These are phyloP conservation scores for Mycena sanguinolenta DNA, from an alignment of 768 basidiomycete species.

Conservation along the genomic window DNA sequence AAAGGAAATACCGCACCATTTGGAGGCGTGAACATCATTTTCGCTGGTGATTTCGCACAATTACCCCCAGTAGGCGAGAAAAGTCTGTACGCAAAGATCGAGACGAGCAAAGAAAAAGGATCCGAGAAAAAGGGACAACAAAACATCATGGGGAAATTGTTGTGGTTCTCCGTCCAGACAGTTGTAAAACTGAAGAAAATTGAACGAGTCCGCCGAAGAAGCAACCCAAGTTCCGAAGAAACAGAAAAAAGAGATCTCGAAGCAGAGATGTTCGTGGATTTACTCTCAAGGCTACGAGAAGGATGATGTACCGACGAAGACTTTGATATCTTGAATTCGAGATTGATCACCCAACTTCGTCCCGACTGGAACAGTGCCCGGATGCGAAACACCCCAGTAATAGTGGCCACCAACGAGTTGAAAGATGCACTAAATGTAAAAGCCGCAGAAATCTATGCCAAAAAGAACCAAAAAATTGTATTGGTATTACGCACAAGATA, in stretches of 20 bases:
- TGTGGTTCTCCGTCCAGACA: neutral
- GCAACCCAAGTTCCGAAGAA: no score
- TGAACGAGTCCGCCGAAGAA: no score
- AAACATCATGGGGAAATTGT: neutral
- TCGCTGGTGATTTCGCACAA: constrained; percentile 49
- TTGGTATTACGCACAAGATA: constrained; percentile 42
- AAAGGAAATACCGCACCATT: constrained; percentile 48
- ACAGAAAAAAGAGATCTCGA: no score
- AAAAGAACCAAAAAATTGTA: neutral
- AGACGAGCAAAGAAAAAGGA: neutral
- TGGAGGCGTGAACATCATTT: constrained; percentile 57
- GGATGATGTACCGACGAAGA: neutral
- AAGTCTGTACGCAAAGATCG: constrained; percentile 27
- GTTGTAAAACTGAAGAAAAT: no score
- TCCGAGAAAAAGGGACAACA: neutral
- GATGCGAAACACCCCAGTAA: neutral
- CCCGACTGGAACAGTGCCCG: neutral
- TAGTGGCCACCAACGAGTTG: neutral
- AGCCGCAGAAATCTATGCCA: neutral
- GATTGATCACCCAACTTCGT: neutral
- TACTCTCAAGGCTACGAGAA: neutral
- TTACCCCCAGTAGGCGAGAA: constrained; percentile 51
- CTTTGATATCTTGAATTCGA: neutral
- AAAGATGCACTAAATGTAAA: neutral
- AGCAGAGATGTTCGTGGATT: neutral